Conservation (phyloP, 106 monocot genomes). For the Dendrobium huoshanense region DNA sequence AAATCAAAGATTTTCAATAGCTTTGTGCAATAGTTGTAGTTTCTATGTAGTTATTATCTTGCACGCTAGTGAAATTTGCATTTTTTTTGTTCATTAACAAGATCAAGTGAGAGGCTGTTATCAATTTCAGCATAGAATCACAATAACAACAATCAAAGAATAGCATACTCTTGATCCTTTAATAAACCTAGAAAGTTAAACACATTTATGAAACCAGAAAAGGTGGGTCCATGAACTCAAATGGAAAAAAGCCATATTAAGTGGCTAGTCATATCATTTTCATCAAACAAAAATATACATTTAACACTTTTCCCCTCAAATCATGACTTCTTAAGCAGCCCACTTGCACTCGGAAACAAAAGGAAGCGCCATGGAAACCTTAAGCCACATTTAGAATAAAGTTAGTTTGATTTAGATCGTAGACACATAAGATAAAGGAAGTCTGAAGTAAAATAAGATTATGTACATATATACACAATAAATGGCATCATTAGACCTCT, state of each 20-base stretch:
- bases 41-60: not conserved
- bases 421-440: not conserved
- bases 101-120: not conserved
- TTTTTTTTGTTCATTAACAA: not conserved
- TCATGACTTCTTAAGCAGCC: not conserved
- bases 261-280: not conserved
- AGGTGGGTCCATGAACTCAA: not conserved
- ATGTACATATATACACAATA: slow-evolving; percentile 39
- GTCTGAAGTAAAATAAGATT: not conserved
- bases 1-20: not conserved
- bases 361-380: not conserved
- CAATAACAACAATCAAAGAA: not conserved
- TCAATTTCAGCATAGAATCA: not conserved
- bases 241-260: not conserved
- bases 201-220: not conserved
- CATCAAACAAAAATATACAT: not conserved
- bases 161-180: not conserved
- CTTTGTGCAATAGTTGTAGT: not conserved
- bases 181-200: not conserved
- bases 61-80: not conserved
- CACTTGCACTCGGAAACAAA: not conserved
- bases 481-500: slow-evolving; percentile 5
- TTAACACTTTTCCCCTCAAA: not conserved
- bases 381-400: not conserved
- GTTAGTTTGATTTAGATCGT: not conserved